These are phyloP conservation scores for Kwoniella bestiolae DNA, from an alignment of 768 basidiomycete species.

Conservation along the genomic window DNA sequence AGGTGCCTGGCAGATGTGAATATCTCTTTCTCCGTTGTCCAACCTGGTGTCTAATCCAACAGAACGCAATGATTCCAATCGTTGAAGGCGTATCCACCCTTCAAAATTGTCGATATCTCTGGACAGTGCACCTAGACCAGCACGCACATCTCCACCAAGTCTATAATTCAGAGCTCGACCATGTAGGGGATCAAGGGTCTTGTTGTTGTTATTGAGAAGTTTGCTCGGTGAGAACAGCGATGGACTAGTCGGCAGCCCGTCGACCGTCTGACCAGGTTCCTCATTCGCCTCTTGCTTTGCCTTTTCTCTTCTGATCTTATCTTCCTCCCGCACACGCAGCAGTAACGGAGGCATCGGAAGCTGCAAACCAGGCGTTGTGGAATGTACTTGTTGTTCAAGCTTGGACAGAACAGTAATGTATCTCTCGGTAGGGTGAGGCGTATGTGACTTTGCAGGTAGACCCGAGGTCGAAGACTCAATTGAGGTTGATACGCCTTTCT, in stretches of 20 bases:
- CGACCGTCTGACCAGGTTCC: not conserved
- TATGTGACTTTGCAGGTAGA: not conserved
- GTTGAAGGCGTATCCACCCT: constrained; percentile 42
- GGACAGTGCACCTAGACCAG: constrained; percentile 36
- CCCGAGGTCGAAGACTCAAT: constrained; percentile 1
- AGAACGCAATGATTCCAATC: constrained; percentile 35
- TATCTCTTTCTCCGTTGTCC: constrained; percentile 2
- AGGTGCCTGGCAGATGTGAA: constrained; percentile 27
- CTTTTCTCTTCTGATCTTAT: constrained; percentile 30
- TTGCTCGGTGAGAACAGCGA: not conserved
- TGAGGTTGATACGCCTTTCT: not conserved
- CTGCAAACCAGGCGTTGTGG: constrained; percentile 42
- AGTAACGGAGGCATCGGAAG: constrained; percentile 47
- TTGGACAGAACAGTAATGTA: constrained; percentile 27
- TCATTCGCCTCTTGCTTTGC: constrained; percentile 31
- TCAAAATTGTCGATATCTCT: constrained; percentile 36
- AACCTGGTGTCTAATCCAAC: constrained; percentile 10
- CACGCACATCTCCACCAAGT: constrained; percentile 46
- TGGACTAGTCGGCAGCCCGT: constrained; percentile 17
- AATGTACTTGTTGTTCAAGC: constrained; percentile 31
- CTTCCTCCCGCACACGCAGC: constrained; percentile 34
- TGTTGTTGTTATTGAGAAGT: not conserved
- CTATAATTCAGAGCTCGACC: constrained; percentile 42
- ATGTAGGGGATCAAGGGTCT: constrained; percentile 7
- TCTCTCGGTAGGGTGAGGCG: constrained; percentile 27